Evolutionary conservation across 1,284 basidiomycete genomes (phyloP).

Genomic region (Porodaedalea pini): DNA sequence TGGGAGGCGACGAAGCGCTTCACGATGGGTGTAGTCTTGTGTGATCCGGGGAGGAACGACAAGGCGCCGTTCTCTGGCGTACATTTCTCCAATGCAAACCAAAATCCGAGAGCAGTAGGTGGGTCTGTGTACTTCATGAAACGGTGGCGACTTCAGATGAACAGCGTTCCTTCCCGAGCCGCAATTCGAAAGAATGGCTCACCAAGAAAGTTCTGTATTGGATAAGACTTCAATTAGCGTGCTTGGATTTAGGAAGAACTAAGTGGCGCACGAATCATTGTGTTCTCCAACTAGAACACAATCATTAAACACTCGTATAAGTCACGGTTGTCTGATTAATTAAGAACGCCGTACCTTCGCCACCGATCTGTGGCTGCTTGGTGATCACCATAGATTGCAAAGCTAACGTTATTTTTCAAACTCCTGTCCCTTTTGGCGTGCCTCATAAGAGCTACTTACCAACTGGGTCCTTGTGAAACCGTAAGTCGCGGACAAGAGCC

Average conservation of each 20-base stretch:
- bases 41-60: conserved; percentile 90
- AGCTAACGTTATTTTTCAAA: conserved; percentile 40
- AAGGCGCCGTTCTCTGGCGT: conserved; percentile 83
- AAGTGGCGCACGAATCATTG: conserved; percentile 71
- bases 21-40: conserved; percentile 65
- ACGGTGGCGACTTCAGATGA: no score
- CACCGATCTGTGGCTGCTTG: conserved; percentile 86
- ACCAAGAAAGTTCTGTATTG: conserved; percentile 67
- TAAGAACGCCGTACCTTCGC: conserved; percentile 64
- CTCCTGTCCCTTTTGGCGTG: no score
- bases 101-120: conserved; percentile 88
- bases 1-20: conserved; percentile 81
- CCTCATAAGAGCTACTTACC: conserved; percentile 52
- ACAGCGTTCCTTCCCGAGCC: no score
- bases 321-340: background rate
- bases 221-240: conserved; percentile 3
- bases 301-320: background rate
- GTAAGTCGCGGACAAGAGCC: conserved; percentile 67
- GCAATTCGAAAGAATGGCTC: conserved; percentile 25
- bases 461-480: conserved; percentile 78
- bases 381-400: conserved; percentile 95
- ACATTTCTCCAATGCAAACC: conserved; percentile 92
- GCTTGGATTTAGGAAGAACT: background rate
- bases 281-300: conserved; percentile 63
- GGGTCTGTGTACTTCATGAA: conserved; percentile 80